Conservation (phyloP, 2,329 filamentous ascomycete genomes). For the Aspergillus uvarum region DNA sequence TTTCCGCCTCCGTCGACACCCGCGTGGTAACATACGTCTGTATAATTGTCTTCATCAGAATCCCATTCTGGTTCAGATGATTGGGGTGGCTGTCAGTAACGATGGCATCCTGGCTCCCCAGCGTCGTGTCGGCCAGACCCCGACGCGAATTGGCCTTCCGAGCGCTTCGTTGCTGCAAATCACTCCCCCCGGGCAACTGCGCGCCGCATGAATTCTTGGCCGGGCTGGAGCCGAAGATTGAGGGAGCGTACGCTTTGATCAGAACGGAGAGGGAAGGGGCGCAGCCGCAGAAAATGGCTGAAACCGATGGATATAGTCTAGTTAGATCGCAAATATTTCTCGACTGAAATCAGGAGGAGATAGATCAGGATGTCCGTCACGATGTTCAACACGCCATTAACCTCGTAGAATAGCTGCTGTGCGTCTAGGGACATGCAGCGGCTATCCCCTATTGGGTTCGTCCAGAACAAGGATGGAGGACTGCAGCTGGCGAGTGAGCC, state of each 20-base stretch:
- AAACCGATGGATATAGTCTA: not conserved
- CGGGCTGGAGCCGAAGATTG: constrained; percentile 4
- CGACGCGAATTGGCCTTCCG: too few relatives aligned
- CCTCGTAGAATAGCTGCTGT: constrained; percentile 18
- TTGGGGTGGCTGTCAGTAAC: too few relatives aligned
- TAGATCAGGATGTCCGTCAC: constrained; percentile 18
- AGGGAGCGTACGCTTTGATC: constrained; percentile 8
- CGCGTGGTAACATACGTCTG: not conserved
- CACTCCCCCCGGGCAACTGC: not conserved
- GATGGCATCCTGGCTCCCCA: not conserved
- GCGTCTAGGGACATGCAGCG: constrained; percentile 10
- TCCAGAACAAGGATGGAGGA: constrained; percentile 4
- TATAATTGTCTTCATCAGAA: constrained; percentile 15
- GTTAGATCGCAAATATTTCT: not conserved
- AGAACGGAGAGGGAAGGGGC: constrained; percentile 14
- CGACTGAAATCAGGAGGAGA: not conserved
- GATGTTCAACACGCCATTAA: constrained; percentile 19
- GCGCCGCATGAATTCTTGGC: not conserved
- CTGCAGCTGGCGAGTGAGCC: not conserved
- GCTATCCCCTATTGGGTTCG: not conserved
- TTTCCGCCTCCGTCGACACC: too few relatives aligned
- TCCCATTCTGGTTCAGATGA: constrained; percentile 2
- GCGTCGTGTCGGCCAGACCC: not conserved
- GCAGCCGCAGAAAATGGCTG: constrained; percentile 20
- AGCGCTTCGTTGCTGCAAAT: not conserved